Conservation (phyloP, 2,329 filamentous ascomycete species). For the Acephala macrosclerotiorum region DNA sequence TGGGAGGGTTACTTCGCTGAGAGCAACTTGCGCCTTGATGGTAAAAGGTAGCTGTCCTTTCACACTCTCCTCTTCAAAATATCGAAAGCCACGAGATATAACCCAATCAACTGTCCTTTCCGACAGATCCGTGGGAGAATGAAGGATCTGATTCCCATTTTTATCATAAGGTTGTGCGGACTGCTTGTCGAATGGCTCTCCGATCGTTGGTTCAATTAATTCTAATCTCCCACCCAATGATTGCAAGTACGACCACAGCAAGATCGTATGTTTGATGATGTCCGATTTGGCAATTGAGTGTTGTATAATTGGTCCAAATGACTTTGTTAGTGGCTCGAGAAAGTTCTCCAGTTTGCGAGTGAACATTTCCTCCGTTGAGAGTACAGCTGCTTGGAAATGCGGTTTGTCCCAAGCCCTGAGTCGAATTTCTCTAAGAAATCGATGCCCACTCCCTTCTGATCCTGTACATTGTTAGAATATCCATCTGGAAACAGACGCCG, state of each 20-base stretch:
- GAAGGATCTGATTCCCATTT: not conserved
- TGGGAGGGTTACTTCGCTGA: not conserved
- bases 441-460: not conserved
- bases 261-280: not conserved
- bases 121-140: not conserved
- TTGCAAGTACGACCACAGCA: not conserved
- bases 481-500: not conserved
- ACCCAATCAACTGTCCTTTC: not conserved
- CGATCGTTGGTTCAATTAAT: not conserved
- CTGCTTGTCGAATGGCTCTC: not conserved
- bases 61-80: not conserved
- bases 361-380: not conserved
- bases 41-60: slow-evolving; percentile 1
- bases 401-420: not conserved
- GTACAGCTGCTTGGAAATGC: not conserved
- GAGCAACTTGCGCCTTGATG: not conserved
- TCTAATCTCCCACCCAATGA: not conserved
- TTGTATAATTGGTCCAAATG: not conserved
- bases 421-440: not conserved
- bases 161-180: not conserved
- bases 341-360: not conserved
- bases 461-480: not conserved
- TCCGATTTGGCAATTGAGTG: not conserved
- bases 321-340: not conserved
- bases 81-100: not conserved